Percentiles rank a stretch among this genome's conserved stretches.
These are phyloP conservation scores for Sesbania bispinosa DNA, from an alignment of 306 rosid genomes.

Conservation along the genomic window DNA sequence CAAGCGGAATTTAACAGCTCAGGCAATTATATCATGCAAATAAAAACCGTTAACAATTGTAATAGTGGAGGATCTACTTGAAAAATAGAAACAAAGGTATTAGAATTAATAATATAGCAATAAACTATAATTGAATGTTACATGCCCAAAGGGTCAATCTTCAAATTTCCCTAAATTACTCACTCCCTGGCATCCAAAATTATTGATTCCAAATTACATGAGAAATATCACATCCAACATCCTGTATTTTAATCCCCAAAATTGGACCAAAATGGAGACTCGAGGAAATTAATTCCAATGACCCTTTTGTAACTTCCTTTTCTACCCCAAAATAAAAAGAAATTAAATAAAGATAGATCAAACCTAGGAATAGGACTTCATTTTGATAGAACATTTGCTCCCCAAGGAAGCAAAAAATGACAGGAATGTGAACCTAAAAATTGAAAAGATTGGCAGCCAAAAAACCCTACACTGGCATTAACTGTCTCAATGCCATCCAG, in stretches of 20 bases:
- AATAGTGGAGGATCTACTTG: not conserved
- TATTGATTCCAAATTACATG: constrained; percentile 39
- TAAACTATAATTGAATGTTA: constrained; percentile 40
- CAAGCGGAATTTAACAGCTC: not conserved
- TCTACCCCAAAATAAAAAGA: constrained; percentile 32
- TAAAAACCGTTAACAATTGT: not conserved
- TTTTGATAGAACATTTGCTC: constrained; percentile 35
- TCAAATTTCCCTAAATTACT: constrained; percentile 32
- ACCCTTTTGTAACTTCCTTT: constrained; percentile 37
- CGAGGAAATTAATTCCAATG: constrained; percentile 35
- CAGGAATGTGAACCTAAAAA: constrained; percentile 48
- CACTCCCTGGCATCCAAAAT: constrained; percentile 33
- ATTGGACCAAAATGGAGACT: constrained; percentile 48
- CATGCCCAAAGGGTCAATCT: constrained; percentile 42
- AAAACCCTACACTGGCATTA: constrained; percentile 39
- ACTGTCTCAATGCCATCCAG: constrained; percentile 25
- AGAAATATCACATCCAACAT: constrained; percentile 37
- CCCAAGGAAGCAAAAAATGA: constrained; percentile 39
- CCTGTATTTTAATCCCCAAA: constrained; percentile 55
- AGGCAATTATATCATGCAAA: not conserved
- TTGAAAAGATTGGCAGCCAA: constrained; percentile 43
- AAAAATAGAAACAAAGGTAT: not conserved
- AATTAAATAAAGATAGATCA: constrained; percentile 34
- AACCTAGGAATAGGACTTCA: constrained; percentile 36
- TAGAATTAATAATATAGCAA: constrained; percentile 28